Conservation (phyloP, 306 rosid genomes). For the Begonia peltatifolia region DNA sequence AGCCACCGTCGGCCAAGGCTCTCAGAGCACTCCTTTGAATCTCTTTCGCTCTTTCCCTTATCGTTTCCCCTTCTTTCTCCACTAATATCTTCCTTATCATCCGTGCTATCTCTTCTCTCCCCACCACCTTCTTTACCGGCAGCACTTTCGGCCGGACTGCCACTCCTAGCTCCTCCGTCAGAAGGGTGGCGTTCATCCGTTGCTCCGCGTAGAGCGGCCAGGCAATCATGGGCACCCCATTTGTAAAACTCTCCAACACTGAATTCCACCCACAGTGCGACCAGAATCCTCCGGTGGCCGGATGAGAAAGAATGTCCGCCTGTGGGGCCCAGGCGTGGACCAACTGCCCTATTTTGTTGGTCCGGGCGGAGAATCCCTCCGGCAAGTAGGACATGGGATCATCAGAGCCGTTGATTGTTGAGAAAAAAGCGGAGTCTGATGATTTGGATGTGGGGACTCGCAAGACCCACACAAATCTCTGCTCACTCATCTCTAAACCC, state of each 20-base stretch:
- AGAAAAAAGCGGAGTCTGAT: conserved; percentile 13
- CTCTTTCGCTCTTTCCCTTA: conserved; percentile 4
- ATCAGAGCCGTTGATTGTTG: neutral
- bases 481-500: conserved; percentile 38
- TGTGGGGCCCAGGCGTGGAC: conserved; percentile 33
- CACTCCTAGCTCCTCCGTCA: conserved; percentile 24
- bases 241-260: conserved; percentile 21
- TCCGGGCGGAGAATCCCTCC: conserved; percentile 27
- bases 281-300: conserved; percentile 23
- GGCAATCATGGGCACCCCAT: conserved; percentile 30
- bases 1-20: conserved; percentile 16
- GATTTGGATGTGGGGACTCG: conserved; percentile 18
- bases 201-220: conserved; percentile 53
- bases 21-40: conserved; percentile 10
- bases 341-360: conserved; percentile 11
- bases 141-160: conserved; percentile 17
- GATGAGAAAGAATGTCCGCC: conserved; percentile 16
- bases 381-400: conserved; percentile 16
- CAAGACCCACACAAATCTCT: conserved; percentile 46
- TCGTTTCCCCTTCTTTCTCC: conserved; percentile 4
- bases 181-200: conserved; percentile 27
- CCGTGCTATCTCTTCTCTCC: conserved; percentile 30
- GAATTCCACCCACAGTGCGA: conserved; percentile 46
- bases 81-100: conserved; percentile 24
- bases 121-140: conserved; percentile 22